Evolutionary conservation across 768 basidiomycete genomes (phyloP).

Genomic region (Mycena crocata): DNA sequence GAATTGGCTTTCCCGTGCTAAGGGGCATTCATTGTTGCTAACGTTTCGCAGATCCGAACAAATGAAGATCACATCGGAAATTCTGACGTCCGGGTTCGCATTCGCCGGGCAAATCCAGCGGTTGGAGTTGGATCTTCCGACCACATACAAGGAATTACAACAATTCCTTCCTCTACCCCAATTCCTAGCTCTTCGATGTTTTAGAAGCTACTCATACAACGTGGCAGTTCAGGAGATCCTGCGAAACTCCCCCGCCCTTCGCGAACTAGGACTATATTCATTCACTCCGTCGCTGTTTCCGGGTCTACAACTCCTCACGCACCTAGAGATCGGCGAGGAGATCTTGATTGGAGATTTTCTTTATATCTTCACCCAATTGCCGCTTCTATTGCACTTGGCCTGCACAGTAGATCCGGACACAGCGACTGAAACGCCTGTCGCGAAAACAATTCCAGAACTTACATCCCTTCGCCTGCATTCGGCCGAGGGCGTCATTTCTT

Average conservation of each 20-base stretch:
- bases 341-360: not conserved
- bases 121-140: not conserved
- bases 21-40: no score
- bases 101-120: conserved; percentile 2
- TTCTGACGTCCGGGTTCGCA: not conserved
- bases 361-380: not conserved
- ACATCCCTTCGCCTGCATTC: no score
- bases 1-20: no score
- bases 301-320: not conserved
- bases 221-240: not conserved
- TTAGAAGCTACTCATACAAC: not conserved
- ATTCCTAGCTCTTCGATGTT: conserved; percentile 7
- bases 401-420: no score
- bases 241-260: not conserved
- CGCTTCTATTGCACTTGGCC: not conserved
- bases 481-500: no score
- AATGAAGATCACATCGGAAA: not conserved
- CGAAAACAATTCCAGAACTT: no score
- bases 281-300: not conserved
- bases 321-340: not conserved
- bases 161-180: not conserved
- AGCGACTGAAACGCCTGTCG: no score
- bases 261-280: not conserved
- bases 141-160: not conserved
- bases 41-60: no score